Base-by-base conservation (phyloP, 2,329 filamentous ascomycete genomes). In the Exophiala alcalophila region DNA sequence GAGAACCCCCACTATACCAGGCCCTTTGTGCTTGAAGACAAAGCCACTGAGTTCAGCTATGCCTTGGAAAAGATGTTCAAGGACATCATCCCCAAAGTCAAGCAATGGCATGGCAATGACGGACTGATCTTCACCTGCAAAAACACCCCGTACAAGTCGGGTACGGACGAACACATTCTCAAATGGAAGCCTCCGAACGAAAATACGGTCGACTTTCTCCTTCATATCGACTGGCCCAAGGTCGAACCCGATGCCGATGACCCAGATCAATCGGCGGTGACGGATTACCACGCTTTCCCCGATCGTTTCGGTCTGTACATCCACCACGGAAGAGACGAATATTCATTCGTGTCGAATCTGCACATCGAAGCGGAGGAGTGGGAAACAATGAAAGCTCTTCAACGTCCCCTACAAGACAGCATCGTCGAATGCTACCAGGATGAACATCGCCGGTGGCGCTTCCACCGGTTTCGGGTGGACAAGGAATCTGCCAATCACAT, bases 111-210 rank as follows among this genome's bases (percentile, higher is more conserved):
- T 62, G 90, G 91, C 50, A 97, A 96, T 63, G 92, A 98, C 63
- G 92, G 92, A 4, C 76, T 98, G 32, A 95, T 98, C 60, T 98
- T 97, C 67, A 97, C 92, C n/a, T 95, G 91, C 68, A 81, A 86
- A 52, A 84, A 81, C 57, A 88, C 86, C 12, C 77, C 83, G 7
- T 98, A 98, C 70, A 83, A 83, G 57, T 83, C 85, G 54, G 92
- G 92, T 54, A 98, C 92, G 9, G 92, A 98, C 65, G 79, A 80
- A 35, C 84, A 95, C 63, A 98, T 96, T 51, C 72, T 98, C 26
- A 98, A 98, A 65, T 98, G 92, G 92, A 98, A 98, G 67, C 89
- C 91, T 0, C 87, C 88, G 3, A 76, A 86, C 53, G 92, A 98
- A 64, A 98, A 98, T 69, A 94, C 89, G 0, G 81, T 98, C 55